These are phyloP conservation scores for Glebionis coronaria DNA, from an alignment of 129 eudicot genomes.

Conservation along the genomic window DNA sequence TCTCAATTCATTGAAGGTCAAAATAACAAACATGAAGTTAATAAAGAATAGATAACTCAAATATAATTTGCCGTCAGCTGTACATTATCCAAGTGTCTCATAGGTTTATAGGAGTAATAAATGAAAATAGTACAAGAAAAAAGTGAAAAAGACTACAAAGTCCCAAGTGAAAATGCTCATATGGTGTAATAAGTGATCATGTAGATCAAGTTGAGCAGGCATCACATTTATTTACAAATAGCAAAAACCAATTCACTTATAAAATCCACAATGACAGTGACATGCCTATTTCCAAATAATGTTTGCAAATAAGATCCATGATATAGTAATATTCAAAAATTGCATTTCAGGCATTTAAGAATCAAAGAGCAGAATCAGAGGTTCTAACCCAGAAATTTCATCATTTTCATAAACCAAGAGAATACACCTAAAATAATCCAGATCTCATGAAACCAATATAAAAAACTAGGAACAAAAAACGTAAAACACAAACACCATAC, in stretches of 20 bases:
- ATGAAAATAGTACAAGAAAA: slow-evolving; percentile 1
- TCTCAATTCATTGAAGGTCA: slow-evolving; percentile 9
- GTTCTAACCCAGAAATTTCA: background rate
- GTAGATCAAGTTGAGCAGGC: slow-evolving; percentile 18
- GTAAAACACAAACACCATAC: background rate
- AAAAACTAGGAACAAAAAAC: background rate
- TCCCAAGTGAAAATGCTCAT: no score
- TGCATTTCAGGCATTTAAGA: slow-evolving; percentile 11
- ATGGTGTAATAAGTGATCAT: no score
- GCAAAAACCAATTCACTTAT: slow-evolving; percentile 4
- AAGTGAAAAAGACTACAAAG: slow-evolving; percentile 3
- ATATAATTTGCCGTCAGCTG: slow-evolving; percentile 4
- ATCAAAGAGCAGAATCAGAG: background rate
- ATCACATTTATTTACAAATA: slow-evolving; percentile 13
- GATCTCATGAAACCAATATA: slow-evolving; percentile 14
- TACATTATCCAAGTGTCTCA: background rate
- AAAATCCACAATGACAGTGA: background rate
- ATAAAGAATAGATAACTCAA: background rate
- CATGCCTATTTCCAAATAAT: background rate
- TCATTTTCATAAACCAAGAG: background rate
- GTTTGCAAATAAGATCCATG: slow-evolving; percentile 2
- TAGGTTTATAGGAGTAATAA: slow-evolving; percentile 1
- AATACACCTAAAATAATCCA: slow-evolving; percentile 9
- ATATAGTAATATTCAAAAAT: background rate
- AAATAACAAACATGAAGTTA: slow-evolving; percentile 3